A percentile compares a stretch with the other conserved stretches of the same genome.
These are phyloP conservation scores for Bombardia bombarda DNA, from an alignment of 495 filamentous ascomycete species.

Conservation along the genomic window DNA sequence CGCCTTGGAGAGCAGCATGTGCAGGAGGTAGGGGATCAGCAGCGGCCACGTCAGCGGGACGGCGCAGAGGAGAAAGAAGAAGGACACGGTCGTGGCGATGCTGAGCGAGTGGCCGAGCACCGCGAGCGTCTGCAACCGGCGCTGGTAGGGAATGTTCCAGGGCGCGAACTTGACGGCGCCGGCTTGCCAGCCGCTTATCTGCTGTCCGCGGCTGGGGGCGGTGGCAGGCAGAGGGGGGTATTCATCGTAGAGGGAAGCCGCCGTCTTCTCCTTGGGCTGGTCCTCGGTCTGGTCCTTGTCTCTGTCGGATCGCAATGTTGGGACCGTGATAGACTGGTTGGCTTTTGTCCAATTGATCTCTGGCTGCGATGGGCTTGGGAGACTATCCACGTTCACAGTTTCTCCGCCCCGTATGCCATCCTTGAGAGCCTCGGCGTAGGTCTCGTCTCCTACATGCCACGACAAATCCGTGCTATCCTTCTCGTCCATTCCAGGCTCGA, in stretches of 20 bases:
- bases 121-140: conserved; percentile 78
- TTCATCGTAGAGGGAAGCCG: neutral
- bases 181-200: conserved; percentile 12
- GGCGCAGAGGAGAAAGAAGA: conserved; percentile 86
- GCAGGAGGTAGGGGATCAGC: conserved; percentile 82
- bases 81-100: conserved; percentile 63
- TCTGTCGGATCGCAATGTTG: too few species aligned
- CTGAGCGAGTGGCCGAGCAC: conserved; percentile 81
- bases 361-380: too few species aligned
- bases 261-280: neutral
- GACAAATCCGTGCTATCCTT: too few species aligned
- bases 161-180: conserved; percentile 71
- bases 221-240: conserved; percentile 12
- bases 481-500: too few species aligned
- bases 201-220: neutral
- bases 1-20: conserved; percentile 70
- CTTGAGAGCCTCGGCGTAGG: neutral
- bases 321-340: neutral
- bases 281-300: too few species aligned
- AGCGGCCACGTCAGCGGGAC: conserved; percentile 89
- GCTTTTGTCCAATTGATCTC: too few species aligned
- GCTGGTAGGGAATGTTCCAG: conserved; percentile 73
- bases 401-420: neutral
- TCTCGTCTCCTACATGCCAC: neutral
- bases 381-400: neutral